A percentile compares a stretch with the other conserved stretches of the same genome.
Evolutionary conservation across 2,329 filamentous ascomycete species (phyloP).

Genomic region (Leptographium galeiforme): DNA sequence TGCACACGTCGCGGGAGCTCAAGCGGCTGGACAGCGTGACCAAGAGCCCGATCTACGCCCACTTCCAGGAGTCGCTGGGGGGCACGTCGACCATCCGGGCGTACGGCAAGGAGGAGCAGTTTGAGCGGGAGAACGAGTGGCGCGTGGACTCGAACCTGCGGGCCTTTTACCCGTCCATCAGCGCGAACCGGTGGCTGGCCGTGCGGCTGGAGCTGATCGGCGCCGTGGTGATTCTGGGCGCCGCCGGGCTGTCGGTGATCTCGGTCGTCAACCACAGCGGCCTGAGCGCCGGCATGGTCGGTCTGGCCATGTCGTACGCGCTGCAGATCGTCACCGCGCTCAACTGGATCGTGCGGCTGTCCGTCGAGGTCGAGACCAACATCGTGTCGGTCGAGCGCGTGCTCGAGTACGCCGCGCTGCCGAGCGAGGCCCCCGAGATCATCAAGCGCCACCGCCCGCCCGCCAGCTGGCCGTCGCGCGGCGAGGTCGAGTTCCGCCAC

Average conservation of each 20-base stretch:
- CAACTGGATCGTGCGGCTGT: slow-evolving; percentile 98
- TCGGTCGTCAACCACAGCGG: slow-evolving; percentile 56
- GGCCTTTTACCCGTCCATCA: slow-evolving; percentile 93
- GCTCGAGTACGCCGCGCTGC: slow-evolving; percentile 82
- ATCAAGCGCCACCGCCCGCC: slow-evolving; percentile 76
- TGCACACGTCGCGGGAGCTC: slow-evolving; percentile 87
- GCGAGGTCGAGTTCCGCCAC: slow-evolving; percentile 79
- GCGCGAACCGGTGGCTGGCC: slow-evolving; percentile 86
- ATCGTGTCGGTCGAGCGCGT: slow-evolving; percentile 98
- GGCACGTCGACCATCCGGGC: slow-evolving; percentile 92
- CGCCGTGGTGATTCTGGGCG: slow-evolving; percentile 78
- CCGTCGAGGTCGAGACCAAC: slow-evolving; percentile 99
- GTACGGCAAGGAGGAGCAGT: slow-evolving; percentile 77
- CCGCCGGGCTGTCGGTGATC: slow-evolving; percentile 70
- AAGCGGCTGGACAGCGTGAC: slow-evolving; percentile 93
- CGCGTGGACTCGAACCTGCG: slow-evolving; percentile 87
- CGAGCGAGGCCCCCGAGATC: slow-evolving; percentile 89
- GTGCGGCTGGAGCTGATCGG: slow-evolving; percentile 92
- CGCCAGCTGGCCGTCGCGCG: slow-evolving; percentile 81
- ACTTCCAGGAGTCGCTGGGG: slow-evolving; percentile 94
- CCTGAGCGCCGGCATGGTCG: slow-evolving; percentile 63
- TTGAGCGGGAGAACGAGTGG: slow-evolving; percentile 92
- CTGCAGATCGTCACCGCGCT: slow-evolving; percentile 93
- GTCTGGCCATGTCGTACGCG: slow-evolving; percentile 92
- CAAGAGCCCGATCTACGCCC: slow-evolving; percentile 90